Evolutionary conservation across 2,329 filamentous ascomycete genomes (phyloP).

Genomic region (Lecanicillium sp.): DNA sequence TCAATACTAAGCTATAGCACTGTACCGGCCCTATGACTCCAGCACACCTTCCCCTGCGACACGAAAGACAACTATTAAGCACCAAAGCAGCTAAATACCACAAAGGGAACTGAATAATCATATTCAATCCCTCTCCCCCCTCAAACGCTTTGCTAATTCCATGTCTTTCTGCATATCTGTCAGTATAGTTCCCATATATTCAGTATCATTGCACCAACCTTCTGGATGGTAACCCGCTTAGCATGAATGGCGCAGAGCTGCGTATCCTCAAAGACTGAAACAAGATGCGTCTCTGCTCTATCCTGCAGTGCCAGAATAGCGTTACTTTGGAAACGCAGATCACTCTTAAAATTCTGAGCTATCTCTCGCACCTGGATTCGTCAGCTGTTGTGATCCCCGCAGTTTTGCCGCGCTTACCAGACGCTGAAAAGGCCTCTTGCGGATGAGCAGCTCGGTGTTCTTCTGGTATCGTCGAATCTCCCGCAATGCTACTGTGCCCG

Average conservation of each 20-base stretch:
- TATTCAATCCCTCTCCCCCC: slow-evolving; percentile 31
- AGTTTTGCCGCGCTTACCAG: slow-evolving; percentile 53
- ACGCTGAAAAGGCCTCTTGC: slow-evolving; percentile 72
- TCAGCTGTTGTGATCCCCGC: slow-evolving; percentile 16
- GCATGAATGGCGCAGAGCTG: slow-evolving; percentile 84
- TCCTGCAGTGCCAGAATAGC: slow-evolving; percentile 91
- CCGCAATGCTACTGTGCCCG: slow-evolving; percentile 78
- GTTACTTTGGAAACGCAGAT: slow-evolving; percentile 92
- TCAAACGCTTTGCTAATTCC: slow-evolving; percentile 71
- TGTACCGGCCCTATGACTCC: too few species aligned
- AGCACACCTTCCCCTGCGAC: too few species aligned
- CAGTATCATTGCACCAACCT: background rate
- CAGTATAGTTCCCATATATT: slow-evolving; percentile 50
- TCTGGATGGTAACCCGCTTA: slow-evolving; percentile 72
- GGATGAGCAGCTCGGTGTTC: slow-evolving; percentile 77
- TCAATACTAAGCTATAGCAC: too few species aligned
- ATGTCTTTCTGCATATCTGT: slow-evolving; percentile 96
- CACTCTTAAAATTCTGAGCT: too few species aligned
- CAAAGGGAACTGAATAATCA: too few species aligned
- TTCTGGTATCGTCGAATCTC: slow-evolving; percentile 90
- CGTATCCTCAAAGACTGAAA: slow-evolving; percentile 93
- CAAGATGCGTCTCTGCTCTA: slow-evolving; percentile 90
- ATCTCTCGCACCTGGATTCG: slow-evolving; percentile 67
- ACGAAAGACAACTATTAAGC: too few species aligned
- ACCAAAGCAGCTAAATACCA: too few species aligned